phyloP scores from a whole-genome alignment of 345 rosid genomes.

The Euclidium syriacum region DNA sequence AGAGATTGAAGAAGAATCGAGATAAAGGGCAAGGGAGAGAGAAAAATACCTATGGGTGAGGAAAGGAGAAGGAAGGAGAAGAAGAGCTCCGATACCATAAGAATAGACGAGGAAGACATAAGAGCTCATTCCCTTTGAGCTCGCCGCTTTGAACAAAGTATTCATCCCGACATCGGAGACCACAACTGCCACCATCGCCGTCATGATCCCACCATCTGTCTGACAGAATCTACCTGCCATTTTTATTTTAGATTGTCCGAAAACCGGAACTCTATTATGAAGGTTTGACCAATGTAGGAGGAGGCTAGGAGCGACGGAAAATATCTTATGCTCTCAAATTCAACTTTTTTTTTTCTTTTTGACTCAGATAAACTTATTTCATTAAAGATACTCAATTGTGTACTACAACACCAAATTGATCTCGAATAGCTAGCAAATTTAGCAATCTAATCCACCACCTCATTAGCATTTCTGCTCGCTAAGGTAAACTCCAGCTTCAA shows the following conservation, averaged over 20 bases:
- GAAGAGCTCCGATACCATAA: constrained; percentile 32
- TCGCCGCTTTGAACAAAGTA: constrained; percentile 40
- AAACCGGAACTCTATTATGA: neutral
- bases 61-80: constrained; percentile 45
- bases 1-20: neutral
- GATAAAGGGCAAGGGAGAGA: neutral
- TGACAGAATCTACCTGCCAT: constrained; percentile 14
- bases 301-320: no score
- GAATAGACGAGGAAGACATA: constrained; percentile 42
- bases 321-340: neutral
- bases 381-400: no score
- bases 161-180: constrained; percentile 30
- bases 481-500: no score
- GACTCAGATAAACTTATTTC: no score
- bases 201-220: constrained; percentile 19
- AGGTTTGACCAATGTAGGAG: neutral
- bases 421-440: no score
- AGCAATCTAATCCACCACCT: no score
- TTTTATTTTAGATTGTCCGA: neutral
- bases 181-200: constrained; percentile 43
- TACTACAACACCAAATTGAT: no score
- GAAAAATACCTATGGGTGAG: constrained; percentile 36
- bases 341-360: no score
- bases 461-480: no score
- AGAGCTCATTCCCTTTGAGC: constrained; percentile 41